Base-by-base conservation (phyloP, 768 basidiomycete genomes). In the Tulasnella sp. region DNA sequence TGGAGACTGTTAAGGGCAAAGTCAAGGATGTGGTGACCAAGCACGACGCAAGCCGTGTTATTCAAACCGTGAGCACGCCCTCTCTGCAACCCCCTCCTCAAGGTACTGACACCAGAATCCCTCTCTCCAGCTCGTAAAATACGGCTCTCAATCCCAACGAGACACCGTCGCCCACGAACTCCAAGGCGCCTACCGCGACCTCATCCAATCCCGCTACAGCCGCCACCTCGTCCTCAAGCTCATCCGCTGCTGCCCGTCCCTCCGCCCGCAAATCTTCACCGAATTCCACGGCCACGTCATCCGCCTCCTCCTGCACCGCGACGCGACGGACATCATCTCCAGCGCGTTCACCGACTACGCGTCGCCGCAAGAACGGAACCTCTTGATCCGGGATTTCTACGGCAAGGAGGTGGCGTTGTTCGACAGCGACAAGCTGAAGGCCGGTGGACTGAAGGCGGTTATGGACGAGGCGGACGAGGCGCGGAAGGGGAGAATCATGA, bases 301-400 rank as follows among this genome's bases (percentile, higher is more conserved):
- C 48, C 90, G 92, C 9, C 88, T 98, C 72, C 88, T 98, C 9
- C 88, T 95, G 20, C 96, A 98, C 85, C 90, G 93, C 5, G 94
- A 97, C 81, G 95, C 96, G 0, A 91, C 94, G 1, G 88, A 90
- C 3, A 93, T 96, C 11, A 88, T 98, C 16, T 93, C 96, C 1
- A 96, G 97, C 83, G 90, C 95, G 0, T 98, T 93, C 83, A 96
- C 97, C 84, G 89, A 97, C 0, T 94, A 96, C 83, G 90, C 93
- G 9, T 95, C 96, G 76, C 91, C 94, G 1, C 94, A 94, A 82
- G 96, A 97, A 83, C 91, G 95, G 28, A 90, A 92, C 0, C 87
- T 95, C 31, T 88, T 98, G 7, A 87, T 97, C 8, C 91, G 93
- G 24, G 95, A 96, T 81, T 96, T 98, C 82, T 98, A 96, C 82